A percentile compares a stretch with the other conserved stretches of the same genome.
phyloP scores from a whole-genome alignment of 441 rosid genomes.

The Pelargonium citronellum region DNA sequence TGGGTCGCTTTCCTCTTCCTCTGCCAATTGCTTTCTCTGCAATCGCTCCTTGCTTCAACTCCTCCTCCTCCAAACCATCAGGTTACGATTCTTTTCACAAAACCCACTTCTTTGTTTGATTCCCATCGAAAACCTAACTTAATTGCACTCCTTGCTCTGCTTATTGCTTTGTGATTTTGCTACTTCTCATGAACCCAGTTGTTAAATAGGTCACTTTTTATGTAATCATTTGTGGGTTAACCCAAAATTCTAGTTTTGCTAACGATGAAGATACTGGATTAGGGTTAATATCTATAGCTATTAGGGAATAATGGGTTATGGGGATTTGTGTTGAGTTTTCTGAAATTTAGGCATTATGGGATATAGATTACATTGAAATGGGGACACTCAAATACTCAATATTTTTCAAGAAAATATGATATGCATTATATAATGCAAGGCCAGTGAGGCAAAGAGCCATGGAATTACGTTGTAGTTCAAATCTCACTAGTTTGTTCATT shows the following conservation, averaged over 20 bases:
- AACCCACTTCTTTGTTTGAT: not conserved
- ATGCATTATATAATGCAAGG: not conserved
- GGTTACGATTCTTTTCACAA: conserved; percentile 14
- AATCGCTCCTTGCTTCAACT: conserved; percentile 17
- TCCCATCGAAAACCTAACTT: not conserved
- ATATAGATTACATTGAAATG: not conserved
- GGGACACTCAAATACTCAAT: not conserved
- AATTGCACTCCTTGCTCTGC: too few relatives aligned
- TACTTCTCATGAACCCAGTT: not conserved
- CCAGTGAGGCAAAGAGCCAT: not conserved
- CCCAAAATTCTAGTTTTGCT: not conserved
- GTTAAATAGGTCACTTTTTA: not conserved
- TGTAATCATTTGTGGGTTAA: not conserved
- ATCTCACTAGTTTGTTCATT: not conserved
- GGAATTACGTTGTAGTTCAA: not conserved
- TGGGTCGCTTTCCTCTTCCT: conserved; percentile 21
- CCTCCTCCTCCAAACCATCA: conserved; percentile 22
- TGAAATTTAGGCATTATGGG: not conserved
- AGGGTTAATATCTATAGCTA: not conserved
- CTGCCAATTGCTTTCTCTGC: conserved; percentile 18
- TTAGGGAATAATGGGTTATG: not conserved
- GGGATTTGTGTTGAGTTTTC: not conserved
- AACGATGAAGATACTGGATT: not conserved
- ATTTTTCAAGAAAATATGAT: not conserved
- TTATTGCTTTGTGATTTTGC: not conserved